phyloP scores from a whole-genome alignment of 2,329 filamentous ascomycete species.

The Exutisphaerella laricina region DNA sequence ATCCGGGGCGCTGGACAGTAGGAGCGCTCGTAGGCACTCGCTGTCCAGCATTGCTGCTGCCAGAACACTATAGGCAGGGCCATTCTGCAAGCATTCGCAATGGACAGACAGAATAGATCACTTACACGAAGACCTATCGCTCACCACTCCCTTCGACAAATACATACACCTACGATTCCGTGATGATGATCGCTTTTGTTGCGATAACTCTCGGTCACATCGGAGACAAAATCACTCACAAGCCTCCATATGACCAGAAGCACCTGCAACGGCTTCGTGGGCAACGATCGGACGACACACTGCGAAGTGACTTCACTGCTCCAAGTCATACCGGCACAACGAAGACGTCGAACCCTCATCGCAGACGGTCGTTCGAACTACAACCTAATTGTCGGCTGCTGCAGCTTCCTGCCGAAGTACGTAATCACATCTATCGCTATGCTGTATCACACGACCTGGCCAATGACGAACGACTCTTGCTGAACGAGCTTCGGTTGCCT shows the following conservation, averaged over 20 bases:
- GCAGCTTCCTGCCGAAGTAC: conserved; percentile 15
- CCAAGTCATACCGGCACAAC: too few relatives aligned
- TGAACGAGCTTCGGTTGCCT: neutral
- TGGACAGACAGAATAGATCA: too few relatives aligned
- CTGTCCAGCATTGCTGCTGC: too few relatives aligned
- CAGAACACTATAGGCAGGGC: too few relatives aligned
- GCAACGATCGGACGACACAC: neutral
- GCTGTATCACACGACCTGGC: neutral
- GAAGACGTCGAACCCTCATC: neutral
- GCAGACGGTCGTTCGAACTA: neutral
- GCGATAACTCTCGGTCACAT: neutral
- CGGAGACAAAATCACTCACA: neutral
- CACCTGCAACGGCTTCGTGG: neutral
- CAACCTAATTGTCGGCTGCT: conserved; percentile 5
- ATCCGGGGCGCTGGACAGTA: too few relatives aligned
- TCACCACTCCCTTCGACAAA: too few relatives aligned
- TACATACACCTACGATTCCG: neutral
- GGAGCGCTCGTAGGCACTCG: too few relatives aligned
- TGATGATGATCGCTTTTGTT: neutral
- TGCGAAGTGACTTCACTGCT: neutral
- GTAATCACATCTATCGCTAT: conserved; percentile 14
- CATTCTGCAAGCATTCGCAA: too few relatives aligned
- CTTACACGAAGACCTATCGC: too few relatives aligned
- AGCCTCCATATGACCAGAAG: neutral
- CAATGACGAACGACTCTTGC: neutral